Percentiles rank a stretch among this genome's conserved stretches.
Conservation (phyloP, 2,329 filamentous ascomycete genomes). For the Hypoxylon sp. region DNA sequence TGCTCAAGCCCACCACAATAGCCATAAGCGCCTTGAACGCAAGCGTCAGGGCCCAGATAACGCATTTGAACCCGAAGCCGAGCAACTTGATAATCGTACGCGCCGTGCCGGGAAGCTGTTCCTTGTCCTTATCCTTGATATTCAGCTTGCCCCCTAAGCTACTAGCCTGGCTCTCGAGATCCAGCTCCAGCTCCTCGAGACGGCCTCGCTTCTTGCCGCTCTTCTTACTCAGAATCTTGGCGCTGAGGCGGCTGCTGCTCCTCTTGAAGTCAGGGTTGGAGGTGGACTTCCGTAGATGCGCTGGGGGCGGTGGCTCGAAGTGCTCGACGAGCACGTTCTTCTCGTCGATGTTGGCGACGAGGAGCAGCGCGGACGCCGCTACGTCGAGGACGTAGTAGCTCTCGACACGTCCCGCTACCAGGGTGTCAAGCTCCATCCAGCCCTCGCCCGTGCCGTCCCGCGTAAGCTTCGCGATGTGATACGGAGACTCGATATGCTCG, state of each 20-base stretch:
- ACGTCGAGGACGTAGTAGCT: slow-evolving; percentile 75
- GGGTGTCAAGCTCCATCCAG: slow-evolving; percentile 74
- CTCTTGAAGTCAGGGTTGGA: slow-evolving; percentile 44
- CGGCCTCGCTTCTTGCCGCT: slow-evolving; percentile 56
- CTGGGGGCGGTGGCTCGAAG: slow-evolving; percentile 72
- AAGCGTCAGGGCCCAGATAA: slow-evolving; percentile 72
- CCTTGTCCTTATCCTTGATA: slow-evolving; percentile 58
- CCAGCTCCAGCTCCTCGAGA: slow-evolving; percentile 72
- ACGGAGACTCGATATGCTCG: slow-evolving; percentile 74
- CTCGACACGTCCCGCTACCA: slow-evolving; percentile 71
- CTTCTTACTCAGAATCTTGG: slow-evolving; percentile 49
- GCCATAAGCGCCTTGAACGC: slow-evolving; percentile 67
- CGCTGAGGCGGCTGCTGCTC: slow-evolving; percentile 54
- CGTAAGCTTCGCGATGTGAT: slow-evolving; percentile 72
- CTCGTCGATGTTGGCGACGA: slow-evolving; percentile 72
- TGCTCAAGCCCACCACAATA: slow-evolving; percentile 66
- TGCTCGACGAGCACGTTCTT: slow-evolving; percentile 66
- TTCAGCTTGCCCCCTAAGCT: slow-evolving; percentile 62
- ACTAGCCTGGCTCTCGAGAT: slow-evolving; percentile 73
- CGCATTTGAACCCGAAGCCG: slow-evolving; percentile 69
- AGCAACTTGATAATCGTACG: slow-evolving; percentile 66
- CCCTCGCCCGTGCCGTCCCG: slow-evolving; percentile 72
- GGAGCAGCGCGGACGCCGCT: slow-evolving; percentile 71
- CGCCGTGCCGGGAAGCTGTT: slow-evolving; percentile 66
- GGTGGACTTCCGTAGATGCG: slow-evolving; percentile 48